Evolutionary conservation across 2,329 filamentous ascomycete genomes (phyloP).

Genomic region (Purpureocillium takamizusanense): DNA sequence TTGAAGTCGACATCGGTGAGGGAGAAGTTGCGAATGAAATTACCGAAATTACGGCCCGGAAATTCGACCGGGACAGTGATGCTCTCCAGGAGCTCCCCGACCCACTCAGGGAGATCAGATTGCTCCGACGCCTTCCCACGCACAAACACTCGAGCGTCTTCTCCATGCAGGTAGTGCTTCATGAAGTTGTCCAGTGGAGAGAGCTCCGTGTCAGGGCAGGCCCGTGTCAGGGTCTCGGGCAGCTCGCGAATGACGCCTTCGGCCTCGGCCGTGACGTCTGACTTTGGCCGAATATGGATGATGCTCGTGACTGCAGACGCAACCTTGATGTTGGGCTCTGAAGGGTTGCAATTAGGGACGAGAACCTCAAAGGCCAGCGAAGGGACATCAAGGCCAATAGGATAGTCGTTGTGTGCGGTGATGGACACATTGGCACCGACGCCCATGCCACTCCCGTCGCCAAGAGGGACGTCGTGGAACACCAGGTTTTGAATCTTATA

Average conservation of each 20-base stretch:
- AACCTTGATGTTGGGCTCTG: conserved; percentile 67
- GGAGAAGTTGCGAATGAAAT: conserved; percentile 80
- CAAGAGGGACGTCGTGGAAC: conserved; percentile 59
- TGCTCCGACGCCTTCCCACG: conserved; percentile 63
- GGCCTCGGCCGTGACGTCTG: conserved; percentile 59
- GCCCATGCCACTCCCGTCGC: conserved; percentile 43
- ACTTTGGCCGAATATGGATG: conserved; percentile 58
- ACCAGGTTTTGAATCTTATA: conserved; percentile 77
- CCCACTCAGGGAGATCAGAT: conserved; percentile 68
- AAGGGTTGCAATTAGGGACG: conserved; percentile 67
- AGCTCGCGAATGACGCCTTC: conserved; percentile 65
- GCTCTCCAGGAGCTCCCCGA: conserved; percentile 69
- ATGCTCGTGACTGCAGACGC: conserved; percentile 64
- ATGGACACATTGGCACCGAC: conserved; percentile 76
- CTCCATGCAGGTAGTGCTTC: conserved; percentile 71
- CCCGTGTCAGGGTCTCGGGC: conserved; percentile 60
- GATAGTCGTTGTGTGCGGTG: conserved; percentile 65
- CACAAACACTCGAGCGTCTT: conserved; percentile 71
- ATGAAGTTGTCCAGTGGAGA: conserved; percentile 82
- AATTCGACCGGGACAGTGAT: conserved; percentile 80
- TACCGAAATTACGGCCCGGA: conserved; percentile 71
- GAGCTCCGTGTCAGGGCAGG: conserved; percentile 66
- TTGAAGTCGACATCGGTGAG: conserved; percentile 78
- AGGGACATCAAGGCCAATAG: conserved; percentile 67
- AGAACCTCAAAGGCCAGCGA: conserved; percentile 76